Percentiles rank a stretch among this genome's conserved stretches.
These are phyloP conservation scores for Cutaneotrichosporon cavernicola DNA, from an alignment of 1,284 basidiomycete species.

Conservation along the genomic window DNA sequence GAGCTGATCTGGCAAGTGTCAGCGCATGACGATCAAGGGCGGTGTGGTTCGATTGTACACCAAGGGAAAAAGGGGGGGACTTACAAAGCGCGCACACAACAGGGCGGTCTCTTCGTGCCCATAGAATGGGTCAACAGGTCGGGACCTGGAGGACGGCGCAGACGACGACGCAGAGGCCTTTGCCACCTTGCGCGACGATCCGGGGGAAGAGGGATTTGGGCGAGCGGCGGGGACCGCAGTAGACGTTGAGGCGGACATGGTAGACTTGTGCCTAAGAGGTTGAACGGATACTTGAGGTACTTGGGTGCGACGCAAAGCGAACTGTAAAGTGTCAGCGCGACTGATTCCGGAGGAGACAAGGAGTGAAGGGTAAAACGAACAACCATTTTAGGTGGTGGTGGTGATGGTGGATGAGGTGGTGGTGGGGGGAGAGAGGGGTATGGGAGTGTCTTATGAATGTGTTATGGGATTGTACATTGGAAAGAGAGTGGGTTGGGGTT, in stretches of 20 bases:
- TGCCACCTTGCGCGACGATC: slow-evolving; percentile 46
- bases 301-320: slow-evolving; percentile 8
- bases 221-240: slow-evolving; percentile 38
- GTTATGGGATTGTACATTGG: slow-evolving; percentile 4
- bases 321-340: slow-evolving; percentile 3
- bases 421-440: neutral
- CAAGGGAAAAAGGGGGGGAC: slow-evolving; percentile 31
- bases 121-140: slow-evolving; percentile 66
- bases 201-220: slow-evolving; percentile 42
- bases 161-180: slow-evolving; percentile 46
- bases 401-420: neutral
- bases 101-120: slow-evolving; percentile 69
- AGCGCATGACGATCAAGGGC: neutral
- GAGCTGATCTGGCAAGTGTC: slow-evolving; percentile 52
- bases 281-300: neutral
- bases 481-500: neutral
- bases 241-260: slow-evolving; percentile 1
- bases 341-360: neutral
- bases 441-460: neutral
- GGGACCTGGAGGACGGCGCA: slow-evolving; percentile 39
- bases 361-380: neutral
- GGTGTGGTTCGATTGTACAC: neutral
- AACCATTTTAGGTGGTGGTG: neutral
- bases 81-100: slow-evolving; percentile 72
- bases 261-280: neutral